phyloP scores from a whole-genome alignment of 257 asterid genomes.

The Nicotiana attenuata region DNA sequence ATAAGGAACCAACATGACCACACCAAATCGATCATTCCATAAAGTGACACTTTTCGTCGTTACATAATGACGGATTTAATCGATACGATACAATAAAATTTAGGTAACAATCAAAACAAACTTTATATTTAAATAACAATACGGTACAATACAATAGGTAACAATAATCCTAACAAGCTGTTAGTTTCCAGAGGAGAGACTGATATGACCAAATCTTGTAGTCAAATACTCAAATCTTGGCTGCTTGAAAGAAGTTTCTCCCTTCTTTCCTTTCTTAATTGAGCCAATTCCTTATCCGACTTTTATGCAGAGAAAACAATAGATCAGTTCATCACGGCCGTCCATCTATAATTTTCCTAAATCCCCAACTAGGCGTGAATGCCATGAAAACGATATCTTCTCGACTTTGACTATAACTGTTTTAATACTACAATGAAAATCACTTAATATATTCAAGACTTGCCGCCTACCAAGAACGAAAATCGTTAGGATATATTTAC shows the following conservation, averaged over 20 bases:
- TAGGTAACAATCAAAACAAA: no score
- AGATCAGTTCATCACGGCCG: neutral
- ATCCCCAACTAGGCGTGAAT: neutral
- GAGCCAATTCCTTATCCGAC: neutral
- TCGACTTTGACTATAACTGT: neutral
- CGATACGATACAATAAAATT: no score
- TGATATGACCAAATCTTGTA: neutral
- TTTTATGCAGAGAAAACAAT: neutral
- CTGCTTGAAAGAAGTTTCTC: neutral
- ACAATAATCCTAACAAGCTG: no score
- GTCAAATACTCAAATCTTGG: neutral
- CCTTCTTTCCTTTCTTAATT: neutral
- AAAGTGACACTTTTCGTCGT: no score
- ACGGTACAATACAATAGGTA: no score
- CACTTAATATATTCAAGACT: neutral
- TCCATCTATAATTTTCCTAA: neutral
- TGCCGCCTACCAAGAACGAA: constrained; percentile 4
- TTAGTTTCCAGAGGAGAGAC: no score
- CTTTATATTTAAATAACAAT: no score
- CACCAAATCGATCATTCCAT: no score
- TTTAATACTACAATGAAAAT: neutral
- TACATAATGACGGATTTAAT: no score
- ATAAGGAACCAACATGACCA: no score
- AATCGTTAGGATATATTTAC: neutral
- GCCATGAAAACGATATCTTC: neutral